Base-by-base conservation (phyloP, 352 stramenopile species). In the Globisporangium iwayamae region DNA sequence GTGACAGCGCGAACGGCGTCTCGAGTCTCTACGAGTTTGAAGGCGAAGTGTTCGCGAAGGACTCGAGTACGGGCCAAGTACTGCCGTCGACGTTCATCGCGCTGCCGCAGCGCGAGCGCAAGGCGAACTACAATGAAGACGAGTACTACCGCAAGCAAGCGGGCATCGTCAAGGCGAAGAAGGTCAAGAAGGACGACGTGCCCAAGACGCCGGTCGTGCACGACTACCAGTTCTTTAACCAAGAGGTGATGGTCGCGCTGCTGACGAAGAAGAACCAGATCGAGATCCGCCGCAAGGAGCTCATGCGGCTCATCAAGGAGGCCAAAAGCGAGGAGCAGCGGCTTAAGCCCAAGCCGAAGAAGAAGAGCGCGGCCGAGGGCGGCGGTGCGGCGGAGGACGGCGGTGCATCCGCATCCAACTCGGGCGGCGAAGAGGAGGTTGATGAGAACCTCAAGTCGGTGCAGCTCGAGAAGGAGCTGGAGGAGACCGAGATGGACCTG, bases 221-320 rank as follows among this genome's bases (percentile, higher is more conserved):
- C 66, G 96, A 99, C 69, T 98, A 97, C 66, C 96, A 98, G 69
- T 93, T 99, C 60, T 99, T 98, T 69, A 72, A 99, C 69, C 81
- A 96, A 20, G 88, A 96, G 9, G 78, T 83, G 16, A 81, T 98
- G 62, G 79, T 97, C 25, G 76, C 74, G 51, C 71, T 99, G 32
- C 73, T 95, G 5, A 92, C 85, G 4, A 89, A 85, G 61, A 96
- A 94, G 65, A 90, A 80, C 2, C 81, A 93, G 55, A 71, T 98
- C 48, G 94, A 98, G 66, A 96, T 97, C 57, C 82, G 92, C 43
- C 79, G 85, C 5, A 93, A 97, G 60, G 83, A 97, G 39, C 74
- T 97, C 1, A 68, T 67, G n/a, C 76, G 83, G 14, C 72, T 87
- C 39, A 90, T 94, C 63, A 95, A 93, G 46, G 89, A 95, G 65